Conservation (phyloP, 345 rosid species). For the Conringia planisiliqua region DNA sequence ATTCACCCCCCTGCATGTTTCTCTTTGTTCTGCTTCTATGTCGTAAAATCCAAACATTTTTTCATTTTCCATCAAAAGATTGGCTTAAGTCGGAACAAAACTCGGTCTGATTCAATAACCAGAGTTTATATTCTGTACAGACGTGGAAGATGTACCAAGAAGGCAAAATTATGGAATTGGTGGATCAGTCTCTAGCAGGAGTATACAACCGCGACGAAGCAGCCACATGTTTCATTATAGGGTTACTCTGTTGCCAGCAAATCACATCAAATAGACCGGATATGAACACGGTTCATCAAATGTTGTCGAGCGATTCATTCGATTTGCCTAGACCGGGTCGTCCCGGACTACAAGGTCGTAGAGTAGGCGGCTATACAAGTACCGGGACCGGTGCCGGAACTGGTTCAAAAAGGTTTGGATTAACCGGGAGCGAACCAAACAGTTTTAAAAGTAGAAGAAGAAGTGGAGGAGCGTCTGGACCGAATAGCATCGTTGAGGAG, state of each 20-base stretch:
- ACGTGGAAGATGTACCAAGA: slow-evolving; percentile 62
- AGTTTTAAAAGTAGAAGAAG: slow-evolving; percentile 25
- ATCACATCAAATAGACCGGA: slow-evolving; percentile 59
- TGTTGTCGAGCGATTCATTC: slow-evolving; percentile 86
- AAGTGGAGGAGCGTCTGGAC: slow-evolving; percentile 37
- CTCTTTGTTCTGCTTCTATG: background rate
- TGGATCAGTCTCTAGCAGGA: slow-evolving; percentile 56
- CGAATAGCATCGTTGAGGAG: slow-evolving; percentile 57
- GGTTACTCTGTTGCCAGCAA: slow-evolving; percentile 82
- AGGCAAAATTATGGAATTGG: slow-evolving; percentile 54
- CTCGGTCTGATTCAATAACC: background rate
- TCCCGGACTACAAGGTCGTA: slow-evolving; percentile 76
- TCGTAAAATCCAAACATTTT: background rate
- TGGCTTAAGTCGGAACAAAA: background rate
- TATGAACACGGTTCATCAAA: slow-evolving; percentile 71
- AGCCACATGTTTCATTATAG: slow-evolving; percentile 74
- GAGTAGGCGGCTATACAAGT: slow-evolving; percentile 43
- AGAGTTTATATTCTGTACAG: slow-evolving; percentile 34
- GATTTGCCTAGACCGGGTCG: slow-evolving; percentile 72
- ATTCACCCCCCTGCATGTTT: background rate
- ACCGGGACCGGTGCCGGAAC: slow-evolving; percentile 36
- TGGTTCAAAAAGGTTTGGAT: slow-evolving; percentile 36
- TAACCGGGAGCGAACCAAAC: slow-evolving; percentile 29
- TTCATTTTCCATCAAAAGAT: background rate
- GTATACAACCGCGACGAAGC: slow-evolving; percentile 65